These are phyloP conservation scores for Cercospora citrullina DNA, from an alignment of 2,329 filamentous ascomycete species.

Conservation along the genomic window DNA sequence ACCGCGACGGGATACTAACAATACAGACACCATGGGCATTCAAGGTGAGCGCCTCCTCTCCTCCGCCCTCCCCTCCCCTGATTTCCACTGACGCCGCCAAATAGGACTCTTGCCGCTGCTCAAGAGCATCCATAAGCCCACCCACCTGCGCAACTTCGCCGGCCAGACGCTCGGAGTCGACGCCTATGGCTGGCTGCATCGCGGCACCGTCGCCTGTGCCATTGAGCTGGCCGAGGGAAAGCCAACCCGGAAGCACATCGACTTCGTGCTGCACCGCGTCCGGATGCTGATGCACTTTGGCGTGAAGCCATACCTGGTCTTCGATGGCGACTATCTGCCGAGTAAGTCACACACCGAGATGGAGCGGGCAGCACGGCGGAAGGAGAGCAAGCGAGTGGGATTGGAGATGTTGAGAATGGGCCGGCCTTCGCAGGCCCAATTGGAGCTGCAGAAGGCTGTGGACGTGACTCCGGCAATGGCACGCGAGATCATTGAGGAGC, in stretches of 20 bases:
- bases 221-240: conserved; percentile 86
- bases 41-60: conserved; percentile 33
- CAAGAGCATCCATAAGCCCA: conserved; percentile 92
- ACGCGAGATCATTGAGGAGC: conserved; percentile 81
- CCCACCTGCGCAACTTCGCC: conserved; percentile 79
- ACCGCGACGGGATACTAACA: conserved; percentile 6
- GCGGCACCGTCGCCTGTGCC: conserved; percentile 85
- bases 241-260: conserved; percentile 84
- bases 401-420: conserved; percentile 79
- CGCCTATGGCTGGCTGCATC: conserved; percentile 96
- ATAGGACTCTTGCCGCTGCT: conserved; percentile 83
- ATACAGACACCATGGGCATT: conserved; percentile 39
- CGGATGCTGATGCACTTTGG: conserved; percentile 93
- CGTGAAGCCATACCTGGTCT: conserved; percentile 90
- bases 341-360: conserved; percentile 88
- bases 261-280: conserved; percentile 85
- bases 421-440: conserved; percentile 74
- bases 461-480: conserved; percentile 98
- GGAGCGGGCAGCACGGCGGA: conserved; percentile 70
- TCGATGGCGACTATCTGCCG: conserved; percentile 92
- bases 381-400: conserved; percentile 73
- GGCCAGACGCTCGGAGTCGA: conserved; percentile 93
- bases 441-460: conserved; percentile 90
- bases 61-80: conserved; percentile 5
- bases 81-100: background rate